Base-by-base conservation (phyloP, 345 rosid species). In the Leavenworthia alabamica region DNA sequence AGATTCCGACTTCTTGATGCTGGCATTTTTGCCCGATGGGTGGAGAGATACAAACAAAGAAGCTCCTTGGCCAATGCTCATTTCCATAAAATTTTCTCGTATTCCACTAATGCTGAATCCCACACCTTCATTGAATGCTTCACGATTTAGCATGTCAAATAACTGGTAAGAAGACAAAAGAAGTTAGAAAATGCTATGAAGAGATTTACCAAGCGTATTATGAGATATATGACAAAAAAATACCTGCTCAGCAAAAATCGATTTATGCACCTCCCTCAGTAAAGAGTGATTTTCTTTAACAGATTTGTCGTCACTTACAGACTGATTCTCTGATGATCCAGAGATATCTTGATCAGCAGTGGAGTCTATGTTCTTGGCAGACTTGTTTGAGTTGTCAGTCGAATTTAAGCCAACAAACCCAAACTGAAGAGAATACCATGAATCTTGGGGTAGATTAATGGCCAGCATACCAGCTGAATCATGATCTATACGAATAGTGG, bases 381-480 rank as follows among this genome's bases (percentile, higher is more conserved):
- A 58, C 40, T 60, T 71, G 49, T 74, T 75, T 7, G 68, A 45
- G 36, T 35, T 45, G 59, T 53, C 73, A 56, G 51, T 56, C 8
- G 79, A 58, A 59, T 77, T 70, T 22, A 62, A 51, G 61, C 90
- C 91, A 59, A 93, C 78, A 75, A 83, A 81, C 68, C 89, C 89
- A 89, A 93, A 82, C 72, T 56, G 77, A 73, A 93, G 86, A 58
- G 80, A 73, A 53, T 73, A 78, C 52, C 89, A 80, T 51, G 96
- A 83, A 67, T 80, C 79, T 40, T 83, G 82, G 64, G 97, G 88
- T 72, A 89, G 71, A 65, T 77, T 85, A 68, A 93, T 83, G 44
- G 97, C 88, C 64, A 93, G 83, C 95, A 85, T 93, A 60, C 96
- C 99, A 50, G 83, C 91, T 7, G 86, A 79, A 77, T 89, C 91